Evolutionary conservation across 441 rosid species (phyloP), one percentile per base, ranked within the genome.

Genomic region (Euphorbia schlechtendalii): DNA sequence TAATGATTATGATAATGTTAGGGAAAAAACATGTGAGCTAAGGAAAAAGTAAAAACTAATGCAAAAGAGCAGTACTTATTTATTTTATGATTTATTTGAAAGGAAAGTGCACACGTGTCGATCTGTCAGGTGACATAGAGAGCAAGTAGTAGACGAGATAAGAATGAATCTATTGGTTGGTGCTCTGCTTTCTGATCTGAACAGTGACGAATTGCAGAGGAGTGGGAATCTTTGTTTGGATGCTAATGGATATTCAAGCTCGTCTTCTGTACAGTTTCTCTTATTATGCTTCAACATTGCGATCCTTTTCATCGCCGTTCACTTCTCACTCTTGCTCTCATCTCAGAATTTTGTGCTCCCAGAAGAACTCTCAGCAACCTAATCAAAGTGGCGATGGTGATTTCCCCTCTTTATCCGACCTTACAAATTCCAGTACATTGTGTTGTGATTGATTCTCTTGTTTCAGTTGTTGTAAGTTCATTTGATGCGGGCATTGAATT

Each of bases 191-290:
- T 52, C n/a, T 43, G 51, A 46, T 46, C 15, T 14, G 18, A 17
- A 32, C 4, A 32, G 34, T 32, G 3, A 6, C 34, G 6, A 32
- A 2, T 32, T 32, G 34, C 34, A 32, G 34, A 32, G 6, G 17
- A 20, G 15, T 7, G n/a, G 18, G 66, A 62, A 69, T 56, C 59
- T 55, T 56, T 38, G 14, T 10, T 32, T 58, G 58, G 64, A 60
- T 65, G 64, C 74, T 55, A 72, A 90, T 87, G 97, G 74, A 83
- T 81, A 73, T 77, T 75, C 81, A 65, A 22, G 79, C 66, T 69
- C 74, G 74, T 60, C 66, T 80, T 62, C 36, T 74, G 14, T 46
- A 62, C 68, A n/a, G 60, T 15, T 63, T 65, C 41, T 74, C 73
- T 62, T 76, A 67, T 27, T 63, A 71, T 46, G 60, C 68, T 27